phyloP scores from a whole-genome alignment of 495 filamentous ascomycete genomes.

The Pyrenula aspistea region DNA sequence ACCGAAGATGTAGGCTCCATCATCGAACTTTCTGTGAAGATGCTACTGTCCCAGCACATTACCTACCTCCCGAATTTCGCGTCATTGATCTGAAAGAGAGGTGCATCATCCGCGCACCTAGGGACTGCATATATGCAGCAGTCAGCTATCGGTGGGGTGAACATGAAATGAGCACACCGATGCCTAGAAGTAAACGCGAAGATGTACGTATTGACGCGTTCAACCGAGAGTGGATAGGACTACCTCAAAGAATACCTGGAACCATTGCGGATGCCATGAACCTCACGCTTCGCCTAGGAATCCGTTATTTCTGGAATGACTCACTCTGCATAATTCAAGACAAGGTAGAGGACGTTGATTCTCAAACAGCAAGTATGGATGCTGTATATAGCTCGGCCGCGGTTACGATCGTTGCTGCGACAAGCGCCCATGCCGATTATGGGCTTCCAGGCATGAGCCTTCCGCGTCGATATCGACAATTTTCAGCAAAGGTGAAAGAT shows the following conservation, averaged over 20 bases:
- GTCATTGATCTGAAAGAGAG: not conserved
- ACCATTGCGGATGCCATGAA: not conserved
- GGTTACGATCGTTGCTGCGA: not conserved
- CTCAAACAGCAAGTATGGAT: not conserved
- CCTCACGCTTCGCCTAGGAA: not conserved
- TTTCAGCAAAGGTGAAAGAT: not conserved
- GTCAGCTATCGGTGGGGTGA: not conserved
- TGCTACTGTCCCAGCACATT: not conserved
- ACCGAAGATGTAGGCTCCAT: not conserved
- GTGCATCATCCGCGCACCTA: not conserved
- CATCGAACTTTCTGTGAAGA: not conserved
- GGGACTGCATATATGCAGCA: not conserved
- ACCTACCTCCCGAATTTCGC: not conserved
- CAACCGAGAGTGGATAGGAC: not conserved
- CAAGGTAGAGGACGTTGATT: not conserved
- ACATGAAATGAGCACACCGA: not conserved
- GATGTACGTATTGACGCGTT: not conserved
- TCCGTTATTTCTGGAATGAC: not conserved
- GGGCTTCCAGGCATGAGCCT: conserved; percentile 13
- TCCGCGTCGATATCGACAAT: not conserved
- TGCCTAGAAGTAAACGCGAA: not conserved
- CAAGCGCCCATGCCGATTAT: conserved; percentile 6
- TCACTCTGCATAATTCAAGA: conserved; percentile 1
- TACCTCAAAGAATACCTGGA: not conserved
- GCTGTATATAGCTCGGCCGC: not conserved